These are phyloP conservation scores for Davidsoniella virescens DNA, from an alignment of 2,329 filamentous ascomycete species.

Conservation along the genomic window DNA sequence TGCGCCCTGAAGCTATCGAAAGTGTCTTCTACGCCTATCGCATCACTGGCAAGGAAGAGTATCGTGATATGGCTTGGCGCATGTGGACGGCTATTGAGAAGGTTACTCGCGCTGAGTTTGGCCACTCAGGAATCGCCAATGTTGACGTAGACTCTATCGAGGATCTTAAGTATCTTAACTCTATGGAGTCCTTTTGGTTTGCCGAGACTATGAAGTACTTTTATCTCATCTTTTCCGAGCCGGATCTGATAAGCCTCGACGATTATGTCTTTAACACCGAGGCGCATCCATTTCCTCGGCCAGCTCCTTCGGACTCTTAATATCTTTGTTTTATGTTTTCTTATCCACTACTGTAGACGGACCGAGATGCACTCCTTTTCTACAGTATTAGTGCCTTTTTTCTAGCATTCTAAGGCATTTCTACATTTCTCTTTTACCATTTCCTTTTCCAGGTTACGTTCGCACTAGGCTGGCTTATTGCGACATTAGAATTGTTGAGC, in stretches of 20 bases:
- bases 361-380: too few species aligned
- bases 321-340: too few species aligned
- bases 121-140: conserved; percentile 29
- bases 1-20: conserved; percentile 36
- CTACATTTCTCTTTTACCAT: too few species aligned
- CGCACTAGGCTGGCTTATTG: too few species aligned
- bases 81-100: conserved; percentile 34
- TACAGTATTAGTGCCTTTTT: too few species aligned
- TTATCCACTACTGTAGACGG: too few species aligned
- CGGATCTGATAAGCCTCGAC: conserved; percentile 48
- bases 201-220: conserved; percentile 64
- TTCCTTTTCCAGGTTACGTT: too few species aligned
- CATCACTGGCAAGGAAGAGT: conserved; percentile 30
- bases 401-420: too few species aligned
- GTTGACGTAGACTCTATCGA: conserved; percentile 22
- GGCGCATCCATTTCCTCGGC: conserved; percentile 28
- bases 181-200: conserved; percentile 60
- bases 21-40: conserved; percentile 38
- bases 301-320: not conserved
- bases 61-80: conserved; percentile 34
- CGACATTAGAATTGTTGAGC: too few species aligned
- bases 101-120: conserved; percentile 29
- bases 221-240: conserved; percentile 52
- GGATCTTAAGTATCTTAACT: conserved; percentile 30
- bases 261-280: conserved; percentile 47